These are phyloP conservation scores for Mycena sp. DNA, from an alignment of 1,284 basidiomycete genomes.

Conservation along the genomic window DNA sequence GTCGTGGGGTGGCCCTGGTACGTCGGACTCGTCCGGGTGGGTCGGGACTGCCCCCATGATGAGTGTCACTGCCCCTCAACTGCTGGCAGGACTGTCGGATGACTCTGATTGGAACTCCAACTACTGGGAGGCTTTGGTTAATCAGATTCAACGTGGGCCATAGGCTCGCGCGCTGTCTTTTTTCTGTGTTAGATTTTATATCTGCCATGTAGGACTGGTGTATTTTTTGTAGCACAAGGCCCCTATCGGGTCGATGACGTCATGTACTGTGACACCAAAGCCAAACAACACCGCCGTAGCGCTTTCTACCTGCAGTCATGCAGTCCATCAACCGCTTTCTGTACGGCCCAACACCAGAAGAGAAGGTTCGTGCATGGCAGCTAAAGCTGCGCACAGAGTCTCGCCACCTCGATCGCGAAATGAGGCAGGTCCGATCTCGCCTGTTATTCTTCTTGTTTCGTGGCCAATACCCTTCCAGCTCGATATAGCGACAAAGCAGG, in stretches of 20 bases:
- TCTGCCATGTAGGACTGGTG: background rate
- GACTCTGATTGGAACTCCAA: constrained; percentile 76
- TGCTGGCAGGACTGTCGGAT: constrained; percentile 48
- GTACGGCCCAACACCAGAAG: constrained; percentile 95
- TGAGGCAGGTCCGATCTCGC: constrained; percentile 82
- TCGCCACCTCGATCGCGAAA: constrained; percentile 89
- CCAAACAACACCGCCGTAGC: no score
- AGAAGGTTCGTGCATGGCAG: constrained; percentile 91
- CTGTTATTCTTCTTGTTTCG: constrained; percentile 9
- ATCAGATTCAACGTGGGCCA: constrained; percentile 72
- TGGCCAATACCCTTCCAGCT: constrained; percentile 59
- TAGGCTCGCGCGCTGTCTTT: constrained; percentile 30
- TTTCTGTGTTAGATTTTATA: background rate
- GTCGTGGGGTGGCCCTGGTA: constrained; percentile 70
- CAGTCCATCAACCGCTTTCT: constrained; percentile 90
- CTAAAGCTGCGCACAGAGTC: constrained; percentile 82
- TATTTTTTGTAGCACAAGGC: constrained; percentile 1
- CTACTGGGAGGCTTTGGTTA: constrained; percentile 85
- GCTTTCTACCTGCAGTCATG: constrained; percentile 57
- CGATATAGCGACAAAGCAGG: constrained; percentile 86
- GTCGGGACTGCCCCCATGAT: constrained; percentile 53
- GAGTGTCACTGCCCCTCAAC: constrained; percentile 47
- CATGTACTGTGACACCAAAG: background rate
- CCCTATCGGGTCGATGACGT: constrained; percentile 8
- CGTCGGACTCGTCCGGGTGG: constrained; percentile 70